These are phyloP conservation scores for Psilocybe azurescens DNA, from an alignment of 768 basidiomycete genomes.

Conservation along the genomic window DNA sequence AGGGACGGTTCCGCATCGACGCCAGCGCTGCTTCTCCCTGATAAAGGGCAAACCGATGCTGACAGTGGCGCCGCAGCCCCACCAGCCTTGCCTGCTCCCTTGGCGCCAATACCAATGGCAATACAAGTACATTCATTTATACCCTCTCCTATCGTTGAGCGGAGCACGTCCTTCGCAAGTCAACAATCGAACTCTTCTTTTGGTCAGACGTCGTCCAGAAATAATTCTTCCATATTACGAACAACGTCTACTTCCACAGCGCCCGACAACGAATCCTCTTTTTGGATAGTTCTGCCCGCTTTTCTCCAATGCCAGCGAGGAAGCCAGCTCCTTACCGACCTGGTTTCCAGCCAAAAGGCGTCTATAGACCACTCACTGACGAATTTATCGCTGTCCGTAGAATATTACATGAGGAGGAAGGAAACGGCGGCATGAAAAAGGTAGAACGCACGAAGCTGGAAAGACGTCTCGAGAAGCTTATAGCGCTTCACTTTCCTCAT, in stretches of 20 bases:
- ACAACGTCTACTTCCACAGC: conserved; percentile 3
- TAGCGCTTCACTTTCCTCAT: conserved; percentile 69
- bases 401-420: conserved; percentile 43
- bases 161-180: not conserved
- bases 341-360: conserved; percentile 93
- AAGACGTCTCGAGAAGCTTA: conserved; percentile 87
- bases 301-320: conserved; percentile 11
- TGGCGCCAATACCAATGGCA: not conserved
- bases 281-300: conserved; percentile 15
- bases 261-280: not conserved
- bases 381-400: conserved; percentile 67
- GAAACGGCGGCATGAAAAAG: conserved; percentile 46
- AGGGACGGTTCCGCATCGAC: conserved; percentile 33
- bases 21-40: conserved; percentile 20
- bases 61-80: not conserved
- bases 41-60: conserved; percentile 3
- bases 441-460: conserved; percentile 87
- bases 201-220: not conserved
- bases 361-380: conserved; percentile 80
- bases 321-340: conserved; percentile 75
- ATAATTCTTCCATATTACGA: not conserved
- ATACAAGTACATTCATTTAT: not conserved
- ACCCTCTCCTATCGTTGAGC: not conserved
- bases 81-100: not conserved
- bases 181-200: conserved; percentile 1